Conservation (phyloP, 1,284 basidiomycete genomes). For the Boletus hoseneyae region DNA sequence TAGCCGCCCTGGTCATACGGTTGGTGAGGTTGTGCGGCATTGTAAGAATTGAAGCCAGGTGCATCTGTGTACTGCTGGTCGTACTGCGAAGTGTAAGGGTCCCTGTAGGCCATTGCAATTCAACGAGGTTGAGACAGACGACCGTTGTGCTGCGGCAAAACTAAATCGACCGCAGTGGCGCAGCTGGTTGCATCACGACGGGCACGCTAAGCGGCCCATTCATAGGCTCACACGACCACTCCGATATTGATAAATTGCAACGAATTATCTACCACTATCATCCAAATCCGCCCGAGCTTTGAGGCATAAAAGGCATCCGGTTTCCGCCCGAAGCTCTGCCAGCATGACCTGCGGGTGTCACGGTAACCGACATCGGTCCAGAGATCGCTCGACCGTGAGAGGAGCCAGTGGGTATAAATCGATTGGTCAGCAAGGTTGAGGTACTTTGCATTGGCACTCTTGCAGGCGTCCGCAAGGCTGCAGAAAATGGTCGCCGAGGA, state of each 20-base stretch:
- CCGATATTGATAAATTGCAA: too few relatives aligned
- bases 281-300: conserved; percentile 27
- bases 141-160: conserved; percentile 21
- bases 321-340: conserved; percentile 35
- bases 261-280: conserved; percentile 18
- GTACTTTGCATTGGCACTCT: conserved; percentile 19
- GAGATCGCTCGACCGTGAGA: conserved; percentile 20
- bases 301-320: conserved; percentile 47
- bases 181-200: conserved; percentile 4
- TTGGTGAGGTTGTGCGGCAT: conserved; percentile 42
- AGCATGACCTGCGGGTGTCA: conserved; percentile 5
- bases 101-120: conserved; percentile 42
- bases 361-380: conserved; percentile 1
- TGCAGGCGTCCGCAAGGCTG: conserved; percentile 19
- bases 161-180: conserved; percentile 6
- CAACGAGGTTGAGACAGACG: conserved; percentile 1
- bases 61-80: conserved; percentile 38
- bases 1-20: conserved; percentile 48
- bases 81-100: conserved; percentile 47
- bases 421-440: conserved; percentile 24
- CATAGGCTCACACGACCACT: too few relatives aligned
- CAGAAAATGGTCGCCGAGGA: conserved; percentile 31
- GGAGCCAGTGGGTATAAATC: conserved; percentile 27
- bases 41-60: conserved; percentile 50
- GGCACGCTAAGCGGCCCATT: neutral